Percentiles rank a stretch among this genome's conserved stretches.
Conservation (phyloP, 768 basidiomycete species). For the Ephemerocybe angulata region DNA sequence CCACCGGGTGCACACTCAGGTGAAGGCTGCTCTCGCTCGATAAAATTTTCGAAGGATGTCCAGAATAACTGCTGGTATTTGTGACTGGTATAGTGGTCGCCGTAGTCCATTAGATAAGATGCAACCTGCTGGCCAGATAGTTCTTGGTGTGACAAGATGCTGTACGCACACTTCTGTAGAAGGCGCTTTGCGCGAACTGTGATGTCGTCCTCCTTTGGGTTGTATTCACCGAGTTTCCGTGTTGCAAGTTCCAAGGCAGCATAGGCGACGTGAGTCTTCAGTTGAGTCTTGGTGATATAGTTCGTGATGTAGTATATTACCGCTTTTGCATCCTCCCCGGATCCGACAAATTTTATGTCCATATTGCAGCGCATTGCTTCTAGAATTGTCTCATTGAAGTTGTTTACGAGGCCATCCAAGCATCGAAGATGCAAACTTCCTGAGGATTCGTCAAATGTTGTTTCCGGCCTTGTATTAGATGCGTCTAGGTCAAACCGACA, state of each 20-base stretch:
- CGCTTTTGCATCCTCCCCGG: constrained; percentile 39
- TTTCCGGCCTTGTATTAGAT: constrained; percentile 10
- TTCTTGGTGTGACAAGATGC: constrained; percentile 36
- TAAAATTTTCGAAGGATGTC: too few species aligned
- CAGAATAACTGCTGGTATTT: too few species aligned
- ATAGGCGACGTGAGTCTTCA: constrained; percentile 40
- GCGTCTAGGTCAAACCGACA: constrained; percentile 30
- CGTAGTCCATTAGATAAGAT: constrained; percentile 29
- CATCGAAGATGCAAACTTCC: constrained; percentile 30
- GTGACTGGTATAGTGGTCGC: constrained; percentile 38
- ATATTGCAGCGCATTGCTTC: constrained; percentile 37
- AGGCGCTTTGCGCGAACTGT: constrained; percentile 24
- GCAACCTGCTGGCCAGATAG: constrained; percentile 35
- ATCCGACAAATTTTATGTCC: constrained; percentile 45
- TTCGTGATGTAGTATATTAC: constrained; percentile 45
- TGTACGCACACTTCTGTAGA: constrained; percentile 33
- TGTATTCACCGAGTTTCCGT: constrained; percentile 18
- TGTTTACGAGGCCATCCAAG: constrained; percentile 39
- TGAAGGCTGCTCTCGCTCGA: too few species aligned
- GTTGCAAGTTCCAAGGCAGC: constrained; percentile 34
- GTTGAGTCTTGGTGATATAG: constrained; percentile 43
- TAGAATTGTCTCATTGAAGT: constrained; percentile 39
- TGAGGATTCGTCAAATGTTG: constrained; percentile 24
- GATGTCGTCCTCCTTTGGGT: constrained; percentile 9
- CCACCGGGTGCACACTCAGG: too few species aligned